Evolutionary conservation across 1,139 yeast genomes (phyloP).

Genomic region (Eremothecium sinecaudum): DNA sequence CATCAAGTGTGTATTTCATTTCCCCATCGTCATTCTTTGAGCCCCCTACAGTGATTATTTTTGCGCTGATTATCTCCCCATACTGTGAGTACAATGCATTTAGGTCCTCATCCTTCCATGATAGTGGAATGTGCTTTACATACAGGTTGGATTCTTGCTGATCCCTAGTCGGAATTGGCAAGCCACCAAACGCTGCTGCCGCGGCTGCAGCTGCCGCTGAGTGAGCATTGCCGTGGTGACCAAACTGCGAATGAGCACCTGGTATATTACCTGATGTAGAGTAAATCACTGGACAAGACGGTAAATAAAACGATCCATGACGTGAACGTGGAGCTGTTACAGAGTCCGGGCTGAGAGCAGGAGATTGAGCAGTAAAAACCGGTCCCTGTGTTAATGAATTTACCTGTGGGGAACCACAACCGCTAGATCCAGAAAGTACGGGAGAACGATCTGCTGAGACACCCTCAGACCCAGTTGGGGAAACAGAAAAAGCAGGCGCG

Average conservation of each 20-base stretch:
- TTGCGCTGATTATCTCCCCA: conserved; percentile 40
- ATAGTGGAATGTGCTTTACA: conserved; percentile 28
- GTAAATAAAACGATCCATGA: conserved; percentile 3
- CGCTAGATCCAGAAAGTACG: conserved; percentile 2
- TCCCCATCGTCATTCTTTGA: conserved; percentile 15
- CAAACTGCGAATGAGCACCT: conserved; percentile 1
- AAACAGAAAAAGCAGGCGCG: background rate
- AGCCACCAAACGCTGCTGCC: conserved; percentile 5
- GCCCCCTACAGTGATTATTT: conserved; percentile 39
- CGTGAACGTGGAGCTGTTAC: conserved; percentile 4
- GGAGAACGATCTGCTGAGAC: conserved; percentile 2
- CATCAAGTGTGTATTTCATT: conserved; percentile 7
- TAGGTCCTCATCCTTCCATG: conserved; percentile 27
- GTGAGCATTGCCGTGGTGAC: background rate
- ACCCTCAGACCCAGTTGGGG: conserved; percentile 3
- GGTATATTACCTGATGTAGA: background rate
- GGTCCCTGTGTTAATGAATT: background rate
- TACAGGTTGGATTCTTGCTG: conserved; percentile 32
- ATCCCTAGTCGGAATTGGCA: conserved; percentile 28
- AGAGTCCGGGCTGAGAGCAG: background rate
- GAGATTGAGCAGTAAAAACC: background rate
- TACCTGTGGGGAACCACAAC: conserved; percentile 2
- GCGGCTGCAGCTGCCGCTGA: conserved; percentile 3
- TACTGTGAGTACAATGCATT: conserved; percentile 28
- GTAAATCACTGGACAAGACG: conserved; percentile 2